Conservation (phyloP, 2,329 filamentous ascomycete species). For the Alternaria gansuensis region DNA sequence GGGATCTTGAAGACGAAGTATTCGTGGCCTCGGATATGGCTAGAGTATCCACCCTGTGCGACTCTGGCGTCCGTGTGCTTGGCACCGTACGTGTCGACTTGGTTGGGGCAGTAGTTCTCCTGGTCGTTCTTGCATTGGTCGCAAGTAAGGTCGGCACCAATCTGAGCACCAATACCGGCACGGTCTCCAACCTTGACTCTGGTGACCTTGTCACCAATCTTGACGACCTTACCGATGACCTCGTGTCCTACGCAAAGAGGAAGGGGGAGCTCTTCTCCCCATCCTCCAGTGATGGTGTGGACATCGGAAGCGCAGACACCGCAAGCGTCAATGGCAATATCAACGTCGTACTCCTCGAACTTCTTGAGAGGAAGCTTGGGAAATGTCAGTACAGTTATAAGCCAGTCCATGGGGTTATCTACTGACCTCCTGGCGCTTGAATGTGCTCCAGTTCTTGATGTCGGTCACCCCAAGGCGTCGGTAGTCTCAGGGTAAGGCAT, state of each 20-base stretch:
- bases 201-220: conserved; percentile 61
- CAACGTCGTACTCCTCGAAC: conserved; percentile 86
- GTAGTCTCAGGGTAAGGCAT: conserved; percentile 64
- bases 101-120: conserved; percentile 63
- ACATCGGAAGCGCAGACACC: conserved; percentile 61
- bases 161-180: conserved; percentile 62
- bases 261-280: conserved; percentile 68
- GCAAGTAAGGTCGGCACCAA: conserved; percentile 61
- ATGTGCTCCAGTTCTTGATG: conserved; percentile 69
- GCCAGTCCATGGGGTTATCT: not conserved
- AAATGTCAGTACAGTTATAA: conserved; percentile 22
- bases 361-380: conserved; percentile 79
- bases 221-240: conserved; percentile 60
- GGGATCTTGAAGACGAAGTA: conserved; percentile 81
- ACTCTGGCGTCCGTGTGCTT: conserved; percentile 67
- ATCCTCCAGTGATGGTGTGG: conserved; percentile 65
- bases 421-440: conserved; percentile 65
- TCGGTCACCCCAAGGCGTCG: conserved; percentile 59
- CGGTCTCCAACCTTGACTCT: conserved; percentile 58
- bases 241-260: conserved; percentile 74
- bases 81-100: conserved; percentile 61
- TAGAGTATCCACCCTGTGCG: conserved; percentile 72
- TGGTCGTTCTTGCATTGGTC: conserved; percentile 62
- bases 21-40: conserved; percentile 76
- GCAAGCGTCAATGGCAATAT: conserved; percentile 78